These are phyloP conservation scores for Diospyros kaki DNA, from an alignment of 148 eudicot species.

Conservation along the genomic window DNA sequence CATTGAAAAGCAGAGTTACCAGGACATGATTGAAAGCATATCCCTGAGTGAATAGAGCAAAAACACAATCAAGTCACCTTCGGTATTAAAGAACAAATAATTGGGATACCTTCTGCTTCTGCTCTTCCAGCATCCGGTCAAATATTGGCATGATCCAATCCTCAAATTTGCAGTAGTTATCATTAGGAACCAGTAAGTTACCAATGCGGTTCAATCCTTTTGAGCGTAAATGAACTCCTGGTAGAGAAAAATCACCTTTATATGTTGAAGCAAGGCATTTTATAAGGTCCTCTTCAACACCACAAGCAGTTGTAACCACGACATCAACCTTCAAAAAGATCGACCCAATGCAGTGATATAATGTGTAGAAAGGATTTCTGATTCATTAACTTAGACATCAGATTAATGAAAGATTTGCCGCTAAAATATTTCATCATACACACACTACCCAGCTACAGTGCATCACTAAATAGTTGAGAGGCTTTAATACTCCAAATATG, in stretches of 20 bases:
- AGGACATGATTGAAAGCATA: too few species aligned
- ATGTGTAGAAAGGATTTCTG: not conserved
- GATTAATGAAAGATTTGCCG: not conserved
- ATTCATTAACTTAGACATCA: not conserved
- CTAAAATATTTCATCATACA: not conserved
- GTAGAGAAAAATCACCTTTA: conserved; percentile 78
- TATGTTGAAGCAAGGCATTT: conserved; percentile 89
- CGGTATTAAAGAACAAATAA: not conserved
- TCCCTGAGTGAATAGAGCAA: too few species aligned
- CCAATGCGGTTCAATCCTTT: conserved; percentile 90
- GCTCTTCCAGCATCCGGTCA: conserved; percentile 82
- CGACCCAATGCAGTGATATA: not conserved
- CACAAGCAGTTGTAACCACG: conserved; percentile 83
- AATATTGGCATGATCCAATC: conserved; percentile 89
- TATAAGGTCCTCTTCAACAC: conserved; percentile 88
- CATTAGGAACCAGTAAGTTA: conserved; percentile 90
- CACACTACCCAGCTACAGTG: not conserved
- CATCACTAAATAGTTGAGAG: not conserved
- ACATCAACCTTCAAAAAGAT: conserved; percentile 68
- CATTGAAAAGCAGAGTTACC: too few species aligned
- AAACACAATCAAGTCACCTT: too few species aligned
- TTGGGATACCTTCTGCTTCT: conserved; percentile 51
- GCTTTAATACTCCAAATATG: not conserved
- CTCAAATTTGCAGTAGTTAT: conserved; percentile 97
- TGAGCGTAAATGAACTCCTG: conserved; percentile 69